Evolutionary conservation across 2,329 filamentous ascomycete species (phyloP), one percentile per base, ranked within the genome.

Genomic region (Chlorencoelia australis): DNA sequence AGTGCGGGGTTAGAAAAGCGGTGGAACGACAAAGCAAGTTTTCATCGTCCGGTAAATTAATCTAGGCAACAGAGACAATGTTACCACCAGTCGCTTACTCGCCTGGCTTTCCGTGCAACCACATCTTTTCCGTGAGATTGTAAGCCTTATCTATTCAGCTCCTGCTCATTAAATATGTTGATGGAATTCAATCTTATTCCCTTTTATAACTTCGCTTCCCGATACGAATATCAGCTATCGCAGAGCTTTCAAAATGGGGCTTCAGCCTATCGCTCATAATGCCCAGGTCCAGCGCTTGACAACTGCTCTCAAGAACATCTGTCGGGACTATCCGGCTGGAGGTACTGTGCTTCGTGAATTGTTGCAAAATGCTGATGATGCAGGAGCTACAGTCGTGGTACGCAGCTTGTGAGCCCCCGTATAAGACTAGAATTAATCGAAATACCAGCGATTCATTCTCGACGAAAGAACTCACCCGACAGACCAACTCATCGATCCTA

Each of bases 281-380:
- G 46, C 46, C 4, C 53, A 56, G 25, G 33, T 36, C 3, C 53
- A 57, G 25, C 40, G 38, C 3, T 37, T 57, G 24, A 53, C 50
- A 1, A 52, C 41, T 4, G 47, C 54, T 1, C 45, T 58, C 5
- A 50, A 50, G 14, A 56, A 55, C 8, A 54, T 56, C 7, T 51
- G 54, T 39, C 48, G 49, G 17, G 55, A 58, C 25, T 58, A 58
- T 93, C 88, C 8, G 85, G 89, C 53, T 86, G 95, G 66, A 91
- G 88, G 79, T 13, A 83, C 73, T 4, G 80, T 73, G 5, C 66
- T 96, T 13, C 76, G 91, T 65, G 91, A 98, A 58, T 77, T 96
- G 42, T 86, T 98, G 30, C 91, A 96, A 56, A 98, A 98, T 58
- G 91, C 91, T 14, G 88, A 91, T 51, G 91, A 98, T 65, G 91